A percentile compares a stretch with the other conserved stretches of the same genome.
phyloP scores from a whole-genome alignment of 2,329 filamentous ascomycete species.

The Ceratocystis alfenasii region DNA sequence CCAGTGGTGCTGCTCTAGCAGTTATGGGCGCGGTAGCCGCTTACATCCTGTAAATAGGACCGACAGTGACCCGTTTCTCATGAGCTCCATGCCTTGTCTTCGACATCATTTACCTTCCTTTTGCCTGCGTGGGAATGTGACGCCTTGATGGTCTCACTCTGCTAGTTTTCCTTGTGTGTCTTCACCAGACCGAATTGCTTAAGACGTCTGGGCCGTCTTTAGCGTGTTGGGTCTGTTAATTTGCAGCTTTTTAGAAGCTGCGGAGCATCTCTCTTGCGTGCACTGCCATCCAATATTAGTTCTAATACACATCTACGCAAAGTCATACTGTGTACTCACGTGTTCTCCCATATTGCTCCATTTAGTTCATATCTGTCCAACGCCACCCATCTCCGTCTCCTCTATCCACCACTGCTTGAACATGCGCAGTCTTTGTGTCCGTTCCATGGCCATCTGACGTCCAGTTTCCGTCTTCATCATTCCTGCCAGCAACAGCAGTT shows the following conservation, averaged over 20 bases:
- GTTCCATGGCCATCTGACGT: slow-evolving; percentile 39
- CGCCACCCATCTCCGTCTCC: slow-evolving; percentile 30
- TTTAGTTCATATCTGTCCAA: too few species aligned
- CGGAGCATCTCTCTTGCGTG: not conserved
- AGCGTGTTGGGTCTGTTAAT: not conserved
- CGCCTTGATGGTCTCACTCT: not conserved
- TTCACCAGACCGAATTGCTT: not conserved
- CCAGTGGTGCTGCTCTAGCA: slow-evolving; percentile 19
- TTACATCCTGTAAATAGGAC: slow-evolving; percentile 18
- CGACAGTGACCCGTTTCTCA: not conserved
- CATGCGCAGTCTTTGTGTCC: slow-evolving; percentile 40
- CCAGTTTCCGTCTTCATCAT: slow-evolving; percentile 55
- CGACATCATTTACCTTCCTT: not conserved
- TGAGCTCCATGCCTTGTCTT: not conserved
- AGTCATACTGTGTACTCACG: not conserved
- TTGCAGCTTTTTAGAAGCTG: not conserved
- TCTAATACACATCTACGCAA: not conserved
- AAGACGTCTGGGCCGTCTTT: not conserved
- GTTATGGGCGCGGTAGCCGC: slow-evolving; percentile 19
- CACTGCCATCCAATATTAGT: not conserved
- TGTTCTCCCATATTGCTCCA: not conserved
- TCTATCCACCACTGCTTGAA: slow-evolving; percentile 49
- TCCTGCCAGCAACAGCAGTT: slow-evolving; percentile 52
- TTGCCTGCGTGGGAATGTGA: not conserved
- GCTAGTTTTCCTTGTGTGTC: not conserved